Evolutionary conservation across 106 monocot species (phyloP).

Genomic region (Alisma plantagoaquatica): DNA sequence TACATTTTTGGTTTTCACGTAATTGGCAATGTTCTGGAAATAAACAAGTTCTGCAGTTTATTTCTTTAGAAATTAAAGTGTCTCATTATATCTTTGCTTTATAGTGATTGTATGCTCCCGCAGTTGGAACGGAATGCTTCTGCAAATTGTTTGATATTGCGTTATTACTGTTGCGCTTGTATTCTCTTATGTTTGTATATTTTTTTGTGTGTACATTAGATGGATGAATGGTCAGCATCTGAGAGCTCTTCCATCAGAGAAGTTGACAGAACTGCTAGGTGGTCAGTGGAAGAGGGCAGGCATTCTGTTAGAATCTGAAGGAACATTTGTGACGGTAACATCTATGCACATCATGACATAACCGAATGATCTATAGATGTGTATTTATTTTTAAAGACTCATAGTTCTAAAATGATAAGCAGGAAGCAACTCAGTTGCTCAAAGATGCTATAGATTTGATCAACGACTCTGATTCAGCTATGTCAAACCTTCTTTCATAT

Average conservation of each 20-base stretch:
- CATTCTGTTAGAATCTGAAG: constrained; percentile 67
- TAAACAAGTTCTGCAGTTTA: too few relatives aligned
- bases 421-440: constrained; percentile 82
- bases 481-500: constrained; percentile 80
- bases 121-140: too few relatives aligned
- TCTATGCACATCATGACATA: background rate
- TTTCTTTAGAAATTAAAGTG: too few relatives aligned
- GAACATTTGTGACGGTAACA: constrained; percentile 62
- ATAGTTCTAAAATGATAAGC: constrained; percentile 7
- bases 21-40: too few relatives aligned
- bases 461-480: constrained; percentile 45
- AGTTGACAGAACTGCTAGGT: constrained; percentile 48
- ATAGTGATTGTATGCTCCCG: too few relatives aligned
- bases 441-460: constrained; percentile 94
- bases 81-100: too few relatives aligned
- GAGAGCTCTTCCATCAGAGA: constrained; percentile 71
- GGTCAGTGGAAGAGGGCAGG: constrained; percentile 66
- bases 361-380: background rate
- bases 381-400: background rate
- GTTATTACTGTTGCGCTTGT: constrained; percentile 1
- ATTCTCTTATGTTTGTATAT: background rate
- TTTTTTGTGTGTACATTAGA: constrained; percentile 19
- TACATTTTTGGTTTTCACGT: too few relatives aligned
- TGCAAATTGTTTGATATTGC: too few relatives aligned
- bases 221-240: constrained; percentile 99